phyloP scores from a whole-genome alignment of 176 grass and related monocot species.

The Musa itinerans region DNA sequence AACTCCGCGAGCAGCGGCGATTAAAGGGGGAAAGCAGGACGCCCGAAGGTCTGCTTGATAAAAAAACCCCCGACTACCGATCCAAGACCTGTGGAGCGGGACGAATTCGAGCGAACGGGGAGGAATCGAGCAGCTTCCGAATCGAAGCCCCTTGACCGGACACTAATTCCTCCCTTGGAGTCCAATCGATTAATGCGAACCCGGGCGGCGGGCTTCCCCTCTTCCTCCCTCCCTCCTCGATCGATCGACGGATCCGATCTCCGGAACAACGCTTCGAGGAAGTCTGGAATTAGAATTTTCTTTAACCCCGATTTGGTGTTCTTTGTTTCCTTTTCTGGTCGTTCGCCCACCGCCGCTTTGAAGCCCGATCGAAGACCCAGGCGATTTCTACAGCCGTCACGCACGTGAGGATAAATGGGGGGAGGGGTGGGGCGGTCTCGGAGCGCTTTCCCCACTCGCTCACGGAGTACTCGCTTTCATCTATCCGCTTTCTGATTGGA shows the following conservation, averaged over 20 bases:
- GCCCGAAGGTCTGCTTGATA: neutral
- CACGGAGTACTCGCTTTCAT: too few species aligned
- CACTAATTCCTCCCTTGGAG: neutral
- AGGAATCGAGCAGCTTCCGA: neutral
- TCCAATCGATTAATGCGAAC: neutral
- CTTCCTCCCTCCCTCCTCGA: neutral
- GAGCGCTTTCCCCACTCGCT: neutral
- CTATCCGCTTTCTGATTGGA: too few species aligned
- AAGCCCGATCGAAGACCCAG: neutral
- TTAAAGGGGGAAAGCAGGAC: neutral
- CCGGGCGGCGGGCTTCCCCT: neutral
- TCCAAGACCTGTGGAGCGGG: neutral
- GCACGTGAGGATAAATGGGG: neutral
- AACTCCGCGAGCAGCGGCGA: neutral
- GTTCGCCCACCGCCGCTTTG: constrained; percentile 1
- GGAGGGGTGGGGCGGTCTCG: too few species aligned
- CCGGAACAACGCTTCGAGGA: neutral
- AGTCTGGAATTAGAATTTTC: neutral
- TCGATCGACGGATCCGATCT: neutral
- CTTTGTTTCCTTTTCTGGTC: neutral
- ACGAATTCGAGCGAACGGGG: too few species aligned
- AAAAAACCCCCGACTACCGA: neutral
- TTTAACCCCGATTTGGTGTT: neutral
- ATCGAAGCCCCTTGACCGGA: neutral
- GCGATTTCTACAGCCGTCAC: neutral